Conservation (phyloP, 176 grass and related monocot genomes). For the Carex littledalei region DNA sequence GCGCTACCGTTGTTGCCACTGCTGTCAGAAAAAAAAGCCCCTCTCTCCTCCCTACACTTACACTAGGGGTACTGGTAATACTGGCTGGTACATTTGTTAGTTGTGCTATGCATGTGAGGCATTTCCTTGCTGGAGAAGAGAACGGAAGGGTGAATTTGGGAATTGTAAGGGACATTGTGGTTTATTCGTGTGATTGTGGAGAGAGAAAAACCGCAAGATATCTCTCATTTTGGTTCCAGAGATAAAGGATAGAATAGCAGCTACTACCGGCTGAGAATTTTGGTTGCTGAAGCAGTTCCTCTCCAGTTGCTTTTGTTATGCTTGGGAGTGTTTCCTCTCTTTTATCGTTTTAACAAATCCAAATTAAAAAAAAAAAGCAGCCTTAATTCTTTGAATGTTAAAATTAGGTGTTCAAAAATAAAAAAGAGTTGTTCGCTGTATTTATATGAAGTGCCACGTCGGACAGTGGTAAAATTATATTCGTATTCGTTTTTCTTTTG, state of each 20-base stretch:
- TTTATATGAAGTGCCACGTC: background rate
- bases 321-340: background rate
- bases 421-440: background rate
- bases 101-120: background rate
- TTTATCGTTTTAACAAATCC: background rate
- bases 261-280: constrained; percentile 14
- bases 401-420: background rate
- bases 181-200: background rate
- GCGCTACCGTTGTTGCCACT: background rate
- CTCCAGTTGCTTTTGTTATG: constrained; percentile 6
- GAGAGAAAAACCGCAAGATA: background rate
- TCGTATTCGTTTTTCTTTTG: no score
- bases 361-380: background rate
- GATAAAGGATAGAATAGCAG: constrained; percentile 3
- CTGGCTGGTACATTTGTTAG: background rate
- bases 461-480: no score
- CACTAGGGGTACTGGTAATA: background rate
- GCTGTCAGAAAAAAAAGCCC: constrained; percentile 5
- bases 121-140: constrained; percentile 4
- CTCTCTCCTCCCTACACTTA: background rate
- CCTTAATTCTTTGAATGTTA: background rate
- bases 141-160: constrained; percentile 21
- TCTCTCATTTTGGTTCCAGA: constrained; percentile 3
- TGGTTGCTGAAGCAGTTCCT: background rate
- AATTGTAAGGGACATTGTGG: constrained; percentile 9